Percentiles rank a stretch among this genome's conserved stretches.
phyloP scores from a whole-genome alignment of 2,329 filamentous ascomycete genomes.

The Ophiocordyceps camponoti-saundersi region DNA sequence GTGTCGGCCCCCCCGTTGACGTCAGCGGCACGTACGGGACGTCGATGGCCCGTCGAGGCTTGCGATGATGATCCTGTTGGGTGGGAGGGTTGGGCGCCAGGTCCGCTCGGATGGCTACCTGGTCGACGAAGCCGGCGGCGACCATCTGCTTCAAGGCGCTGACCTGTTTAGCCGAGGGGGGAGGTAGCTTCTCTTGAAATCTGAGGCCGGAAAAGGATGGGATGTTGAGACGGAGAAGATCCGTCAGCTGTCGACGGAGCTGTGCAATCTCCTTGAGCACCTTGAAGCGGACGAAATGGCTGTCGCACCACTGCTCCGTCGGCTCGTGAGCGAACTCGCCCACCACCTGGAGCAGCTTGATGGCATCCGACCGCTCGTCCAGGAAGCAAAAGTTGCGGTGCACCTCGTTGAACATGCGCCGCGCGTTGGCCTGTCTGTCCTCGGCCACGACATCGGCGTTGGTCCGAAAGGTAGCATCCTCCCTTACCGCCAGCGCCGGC shows the following conservation, averaged over 20 bases:
- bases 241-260: constrained; percentile 66
- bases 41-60: constrained; percentile 73
- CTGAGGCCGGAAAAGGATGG: constrained; percentile 42
- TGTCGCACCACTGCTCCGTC: constrained; percentile 57
- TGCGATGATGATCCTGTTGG: constrained; percentile 27
- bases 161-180: constrained; percentile 50
- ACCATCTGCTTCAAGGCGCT: constrained; percentile 79
- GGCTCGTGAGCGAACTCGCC: constrained; percentile 69
- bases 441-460: constrained; percentile 58
- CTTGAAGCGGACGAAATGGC: constrained; percentile 76
- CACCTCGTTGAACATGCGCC: constrained; percentile 46
- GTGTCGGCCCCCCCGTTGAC: constrained; percentile 44
- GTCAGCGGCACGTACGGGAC: constrained; percentile 81
- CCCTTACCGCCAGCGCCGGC: constrained; percentile 31
- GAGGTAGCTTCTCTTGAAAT: constrained; percentile 37
- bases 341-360: constrained; percentile 79
- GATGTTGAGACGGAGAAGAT: constrained; percentile 62
- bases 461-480: constrained; percentile 33
- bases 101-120: constrained; percentile 83
- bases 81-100: constrained; percentile 59
- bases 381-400: constrained; percentile 66
- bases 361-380: constrained; percentile 70
- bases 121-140: constrained; percentile 83
- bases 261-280: constrained; percentile 73
- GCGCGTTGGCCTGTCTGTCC: constrained; percentile 46